Conservation (phyloP, 805 yeast species). For the Spathaspora passalidarum region DNA sequence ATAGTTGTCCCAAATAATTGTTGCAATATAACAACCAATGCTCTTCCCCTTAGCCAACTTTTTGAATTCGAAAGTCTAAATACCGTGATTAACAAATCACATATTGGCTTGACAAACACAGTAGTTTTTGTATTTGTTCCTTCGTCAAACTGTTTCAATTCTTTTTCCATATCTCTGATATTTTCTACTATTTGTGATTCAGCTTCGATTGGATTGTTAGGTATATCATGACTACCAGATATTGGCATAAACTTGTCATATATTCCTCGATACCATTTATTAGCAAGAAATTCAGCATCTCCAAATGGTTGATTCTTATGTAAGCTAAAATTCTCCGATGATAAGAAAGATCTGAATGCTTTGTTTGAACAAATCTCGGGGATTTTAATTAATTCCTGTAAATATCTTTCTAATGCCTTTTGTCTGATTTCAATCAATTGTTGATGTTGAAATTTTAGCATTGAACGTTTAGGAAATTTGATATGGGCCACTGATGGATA, state of each 20-base stretch:
- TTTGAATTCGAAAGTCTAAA: conserved; percentile 65
- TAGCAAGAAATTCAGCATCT: conserved; percentile 30
- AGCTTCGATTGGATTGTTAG: background rate
- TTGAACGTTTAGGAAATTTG: conserved; percentile 59
- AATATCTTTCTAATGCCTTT: conserved; percentile 57
- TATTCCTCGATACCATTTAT: conserved; percentile 30
- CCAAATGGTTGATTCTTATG: conserved; percentile 26
- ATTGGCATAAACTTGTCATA: conserved; percentile 13
- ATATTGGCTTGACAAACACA: conserved; percentile 76
- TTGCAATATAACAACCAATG: conserved; percentile 75
- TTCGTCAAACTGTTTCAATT: conserved; percentile 52
- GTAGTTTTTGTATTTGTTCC: conserved; percentile 13
- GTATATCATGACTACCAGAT: background rate
- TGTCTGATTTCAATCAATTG: conserved; percentile 64
- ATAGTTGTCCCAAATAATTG: conserved; percentile 86
- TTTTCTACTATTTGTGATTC: conserved; percentile 21
- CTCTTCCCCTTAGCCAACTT: conserved; percentile 83
- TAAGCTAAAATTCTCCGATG: conserved; percentile 58
- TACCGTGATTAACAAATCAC: conserved; percentile 67
- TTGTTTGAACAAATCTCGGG: conserved; percentile 73
- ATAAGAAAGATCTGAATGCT: conserved; percentile 71
- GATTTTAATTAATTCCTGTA: conserved; percentile 52
- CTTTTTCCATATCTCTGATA: conserved; percentile 51
- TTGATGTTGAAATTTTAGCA: conserved; percentile 63
- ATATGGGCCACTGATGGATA: conserved; percentile 46